Evolutionary conservation across 129 eudicot species (phyloP).

Genomic region (Flaveria bidentis): DNA sequence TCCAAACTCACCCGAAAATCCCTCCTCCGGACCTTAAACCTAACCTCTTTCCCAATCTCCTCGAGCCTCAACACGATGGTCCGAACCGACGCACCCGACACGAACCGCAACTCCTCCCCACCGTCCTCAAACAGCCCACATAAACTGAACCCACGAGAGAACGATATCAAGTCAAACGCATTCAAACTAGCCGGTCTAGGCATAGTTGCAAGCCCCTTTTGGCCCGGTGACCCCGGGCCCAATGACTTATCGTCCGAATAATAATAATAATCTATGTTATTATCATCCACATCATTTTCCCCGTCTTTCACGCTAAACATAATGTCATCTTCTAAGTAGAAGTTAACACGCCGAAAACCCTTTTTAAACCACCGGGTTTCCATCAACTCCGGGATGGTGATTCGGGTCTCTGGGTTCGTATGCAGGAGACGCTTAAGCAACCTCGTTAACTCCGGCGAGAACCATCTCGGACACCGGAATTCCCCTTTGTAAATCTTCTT

Average conservation of each 20-base stretch:
- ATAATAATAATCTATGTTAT: neutral
- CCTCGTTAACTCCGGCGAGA: conserved; percentile 14
- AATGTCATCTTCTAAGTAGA: conserved; percentile 4
- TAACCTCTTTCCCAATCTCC: conserved; percentile 17
- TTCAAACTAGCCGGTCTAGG: conserved; percentile 20
- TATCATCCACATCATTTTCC: neutral
- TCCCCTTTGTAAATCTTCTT: conserved; percentile 19
- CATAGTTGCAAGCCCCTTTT: neutral
- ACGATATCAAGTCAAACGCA: conserved; percentile 17
- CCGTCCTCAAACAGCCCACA: conserved; percentile 22
- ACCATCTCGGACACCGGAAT: conserved; percentile 18
- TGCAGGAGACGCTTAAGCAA: neutral
- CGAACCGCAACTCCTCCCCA: conserved; percentile 13
- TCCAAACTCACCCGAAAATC: conserved; percentile 18
- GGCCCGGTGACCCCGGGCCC: too few relatives aligned
- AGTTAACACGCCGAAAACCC: conserved; percentile 12
- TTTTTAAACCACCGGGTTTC: conserved; percentile 22
- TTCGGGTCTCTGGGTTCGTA: conserved; percentile 15
- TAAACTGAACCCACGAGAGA: conserved; percentile 20
- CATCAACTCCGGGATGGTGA: conserved; percentile 19
- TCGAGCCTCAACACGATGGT: neutral
- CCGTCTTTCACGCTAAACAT: conserved; percentile 16
- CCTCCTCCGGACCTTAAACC: conserved; percentile 3
- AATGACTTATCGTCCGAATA: neutral
- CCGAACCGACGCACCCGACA: neutral